phyloP scores from a whole-genome alignment of 2,329 filamentous ascomycete species.

The Paracoccidioides brasiliensis region DNA sequence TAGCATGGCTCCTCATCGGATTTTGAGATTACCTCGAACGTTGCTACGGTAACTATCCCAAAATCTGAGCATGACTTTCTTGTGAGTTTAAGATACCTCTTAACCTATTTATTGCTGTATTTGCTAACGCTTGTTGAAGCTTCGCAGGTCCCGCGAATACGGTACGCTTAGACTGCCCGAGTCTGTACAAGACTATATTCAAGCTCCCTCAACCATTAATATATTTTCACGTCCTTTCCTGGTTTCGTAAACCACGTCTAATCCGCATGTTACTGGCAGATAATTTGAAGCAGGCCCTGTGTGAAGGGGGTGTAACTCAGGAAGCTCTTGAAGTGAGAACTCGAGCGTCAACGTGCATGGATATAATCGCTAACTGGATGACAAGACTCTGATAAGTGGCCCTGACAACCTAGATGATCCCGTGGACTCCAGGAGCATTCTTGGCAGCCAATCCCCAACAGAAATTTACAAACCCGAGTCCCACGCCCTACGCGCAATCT shows the following conservation, averaged over 20 bases:
- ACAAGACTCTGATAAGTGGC: slow-evolving; percentile 8
- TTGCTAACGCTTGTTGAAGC: slow-evolving; percentile 12
- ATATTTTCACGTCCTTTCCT: background rate
- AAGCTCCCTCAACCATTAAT: background rate
- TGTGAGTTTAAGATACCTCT: slow-evolving; percentile 24
- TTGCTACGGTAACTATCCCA: slow-evolving; percentile 41
- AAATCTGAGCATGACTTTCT: slow-evolving; percentile 50
- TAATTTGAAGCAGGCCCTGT: slow-evolving; percentile 36
- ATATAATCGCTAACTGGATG: slow-evolving; percentile 8
- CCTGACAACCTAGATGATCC: slow-evolving; percentile 1
- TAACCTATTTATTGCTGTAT: slow-evolving; percentile 7
- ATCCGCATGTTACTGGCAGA: slow-evolving; percentile 18
- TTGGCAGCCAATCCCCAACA: background rate
- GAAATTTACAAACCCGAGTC: background rate
- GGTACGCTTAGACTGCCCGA: slow-evolving; percentile 12
- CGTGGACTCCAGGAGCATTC: background rate
- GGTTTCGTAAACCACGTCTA: background rate
- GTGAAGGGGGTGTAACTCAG: slow-evolving; percentile 37
- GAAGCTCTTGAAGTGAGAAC: slow-evolving; percentile 36
- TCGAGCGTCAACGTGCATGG: slow-evolving; percentile 1
- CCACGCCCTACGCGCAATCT: background rate
- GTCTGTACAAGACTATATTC: no score
- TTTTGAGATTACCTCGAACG: slow-evolving; percentile 22
- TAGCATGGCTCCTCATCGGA: slow-evolving; percentile 31
- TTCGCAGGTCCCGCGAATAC: slow-evolving; percentile 18